Conservation (phyloP, 2,329 filamentous ascomycete species). For the Monilinia aucupariae region DNA sequence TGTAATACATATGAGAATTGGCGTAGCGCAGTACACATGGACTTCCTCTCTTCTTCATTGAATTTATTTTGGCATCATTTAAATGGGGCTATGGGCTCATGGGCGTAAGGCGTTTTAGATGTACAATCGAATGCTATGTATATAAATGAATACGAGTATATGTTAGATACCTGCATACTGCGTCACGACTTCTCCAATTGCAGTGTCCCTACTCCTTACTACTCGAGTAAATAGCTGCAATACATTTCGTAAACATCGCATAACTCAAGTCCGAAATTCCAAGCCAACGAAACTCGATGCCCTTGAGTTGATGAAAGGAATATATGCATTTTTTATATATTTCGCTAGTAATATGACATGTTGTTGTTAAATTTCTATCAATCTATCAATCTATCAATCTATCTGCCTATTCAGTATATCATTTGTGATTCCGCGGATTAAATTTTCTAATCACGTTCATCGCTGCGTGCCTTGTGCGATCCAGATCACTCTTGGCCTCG, state of each 20-base stretch:
- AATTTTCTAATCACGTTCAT: not conserved
- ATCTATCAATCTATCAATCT: not conserved
- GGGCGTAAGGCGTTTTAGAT: not conserved
- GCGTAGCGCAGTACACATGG: not conserved
- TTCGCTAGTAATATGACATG: not conserved
- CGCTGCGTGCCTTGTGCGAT: not conserved
- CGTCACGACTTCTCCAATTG: no score
- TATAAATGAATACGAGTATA: no score
- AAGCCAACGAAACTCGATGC: no score
- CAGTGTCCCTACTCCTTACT: not conserved
- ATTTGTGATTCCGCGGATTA: not conserved
- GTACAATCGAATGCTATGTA: not conserved
- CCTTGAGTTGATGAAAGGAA: no score
- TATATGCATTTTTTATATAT: not conserved
- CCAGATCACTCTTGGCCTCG: not conserved
- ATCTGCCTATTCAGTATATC: not conserved
- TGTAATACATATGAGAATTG: constrained; percentile 10
- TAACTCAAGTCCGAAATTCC: no score
- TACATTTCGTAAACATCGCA: not conserved
- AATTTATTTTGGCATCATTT: not conserved
- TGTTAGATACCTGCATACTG: no score
- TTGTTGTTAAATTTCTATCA: no score
- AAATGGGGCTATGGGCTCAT: not conserved
- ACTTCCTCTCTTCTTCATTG: not conserved
- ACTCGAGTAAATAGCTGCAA: no score